Base-by-base conservation (phyloP, 805 yeast genomes). In the Osmozyma mogii region DNA sequence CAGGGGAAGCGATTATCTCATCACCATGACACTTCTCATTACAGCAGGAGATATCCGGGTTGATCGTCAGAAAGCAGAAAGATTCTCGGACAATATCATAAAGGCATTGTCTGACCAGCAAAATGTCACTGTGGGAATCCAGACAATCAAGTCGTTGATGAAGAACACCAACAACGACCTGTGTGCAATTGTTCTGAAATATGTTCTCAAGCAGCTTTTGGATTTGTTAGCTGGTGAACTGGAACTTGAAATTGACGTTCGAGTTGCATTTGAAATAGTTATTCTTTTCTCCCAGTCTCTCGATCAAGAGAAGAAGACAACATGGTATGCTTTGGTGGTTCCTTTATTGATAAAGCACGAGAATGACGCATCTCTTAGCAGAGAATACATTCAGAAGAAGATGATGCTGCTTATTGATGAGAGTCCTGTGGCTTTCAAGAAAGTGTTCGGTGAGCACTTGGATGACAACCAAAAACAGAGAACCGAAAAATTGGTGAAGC, bases 131-230 rank as follows among this genome's bases (percentile, higher is more conserved):
- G 50, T 56, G 17, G 58, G 58, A 9, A 36, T 61, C 9, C 87
- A 78, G 38, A 78, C 92, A 10, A 59, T 80, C 29, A 78, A 68
- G 41, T 62, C 78, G 0, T 55, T 84, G 24, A 59, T 80, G 6
- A 61, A 58, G 23, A 46, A 58, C 21, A 49, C 45, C 5, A 40
- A 42, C 0, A 34, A 45, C 3, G 38, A 43, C 4, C 50, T 61
- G 4, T 56, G 67, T 6, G 52, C 58, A 4, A 49, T 70, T 1
- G 54, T 77, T 22, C 62, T 64, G 32, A 54, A 53, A 10, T 46
- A 74, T 17, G 50, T 81, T 3, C 70, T 75, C 6, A 54, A 55
- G 20, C 43, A 75, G 10, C 54, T 75, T 1, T 36, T 56, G 22
- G 38, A 28, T 7, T 27, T 36, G 15, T 42, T 56, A 19, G 35